A percentile compares a stretch with the other conserved stretches of the same genome.
These are phyloP conservation scores for Clohesyomyces aquaticus DNA, from an alignment of 495 filamentous ascomycete genomes.

Conservation along the genomic window DNA sequence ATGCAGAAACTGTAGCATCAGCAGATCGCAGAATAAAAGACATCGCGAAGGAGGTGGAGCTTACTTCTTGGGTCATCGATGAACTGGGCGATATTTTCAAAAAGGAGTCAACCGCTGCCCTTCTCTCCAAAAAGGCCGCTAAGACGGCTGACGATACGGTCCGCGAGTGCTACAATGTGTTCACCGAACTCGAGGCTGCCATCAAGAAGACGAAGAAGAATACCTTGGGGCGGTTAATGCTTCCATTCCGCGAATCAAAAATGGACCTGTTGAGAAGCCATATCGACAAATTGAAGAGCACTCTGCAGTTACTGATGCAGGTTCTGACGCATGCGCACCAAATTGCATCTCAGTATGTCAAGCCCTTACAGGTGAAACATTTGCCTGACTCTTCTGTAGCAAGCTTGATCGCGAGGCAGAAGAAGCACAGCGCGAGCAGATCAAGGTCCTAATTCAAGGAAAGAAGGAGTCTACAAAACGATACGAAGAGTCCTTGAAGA, in stretches of 20 bases:
- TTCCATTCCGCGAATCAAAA: conserved; percentile 39
- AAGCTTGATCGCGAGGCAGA: conserved; percentile 33
- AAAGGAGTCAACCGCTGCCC: conserved; percentile 19
- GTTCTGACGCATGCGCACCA: conserved; percentile 39
- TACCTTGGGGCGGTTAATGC: conserved; percentile 27
- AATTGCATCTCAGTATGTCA: conserved; percentile 34
- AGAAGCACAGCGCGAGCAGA: conserved; percentile 32
- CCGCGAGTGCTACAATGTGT: conserved; percentile 34
- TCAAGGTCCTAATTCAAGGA: conserved; percentile 27
- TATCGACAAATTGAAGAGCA: conserved; percentile 41
- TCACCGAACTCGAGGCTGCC: conserved; percentile 31
- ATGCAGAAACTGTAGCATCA: conserved; percentile 36
- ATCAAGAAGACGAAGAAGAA: conserved; percentile 35
- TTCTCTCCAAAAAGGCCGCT: conserved; percentile 36
- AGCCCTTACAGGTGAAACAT: too few species aligned
- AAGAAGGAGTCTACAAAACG: conserved; percentile 33
- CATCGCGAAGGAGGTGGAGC: conserved; percentile 38
- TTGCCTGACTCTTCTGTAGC: too few species aligned
- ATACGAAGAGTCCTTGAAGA: conserved; percentile 36
- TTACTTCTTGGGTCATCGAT: conserved; percentile 38
- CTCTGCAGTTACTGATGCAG: conserved; percentile 38
- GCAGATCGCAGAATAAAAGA: conserved; percentile 39
- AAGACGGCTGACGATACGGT: conserved; percentile 40
- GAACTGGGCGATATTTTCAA: conserved; percentile 35
- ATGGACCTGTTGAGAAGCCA: conserved; percentile 37